Base-by-base conservation (phyloP, 495 filamentous ascomycete genomes). In the Tuber calosporum region DNA sequence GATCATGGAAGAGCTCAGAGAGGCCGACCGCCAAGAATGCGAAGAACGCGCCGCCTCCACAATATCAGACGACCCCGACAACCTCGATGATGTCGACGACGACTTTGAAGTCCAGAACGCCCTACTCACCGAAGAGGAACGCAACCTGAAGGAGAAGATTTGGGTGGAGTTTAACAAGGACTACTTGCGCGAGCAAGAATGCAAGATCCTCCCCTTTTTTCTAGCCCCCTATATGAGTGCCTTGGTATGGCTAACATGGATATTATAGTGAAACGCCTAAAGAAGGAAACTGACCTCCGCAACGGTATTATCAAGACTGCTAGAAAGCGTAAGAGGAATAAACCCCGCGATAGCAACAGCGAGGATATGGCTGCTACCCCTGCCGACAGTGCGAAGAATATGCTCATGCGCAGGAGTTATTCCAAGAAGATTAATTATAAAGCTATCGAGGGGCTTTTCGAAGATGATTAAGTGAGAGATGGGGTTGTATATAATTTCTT, bases 101-200 rank as follows among this genome's bases (percentile, higher is more conserved):
- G 92, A 94, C 75, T 91, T 91, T 0, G 95, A 99, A 82, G 91
- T 98, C 36, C 81, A 84, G 70, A 88, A 90, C 75, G 96, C 93
- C 82, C 81, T 91, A 58, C 87, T 97, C n/a, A 84, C 85, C 0
- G 85, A 87, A 8, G 84, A 84, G 3, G 94, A 98, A 82, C 85
- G 88, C 2, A 85, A 86, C 6, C 85, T 93, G 75, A 97, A 97
- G 80, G 93, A 96, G 82, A 85, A 86, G 66, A 92, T 98, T 70
- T 99, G 95, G 95, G 87, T 93, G n/a, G 91, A 93, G 74, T 88
- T 92, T 77, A 97, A 98, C 83, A 91, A 92, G 79, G 92, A 94
- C 70, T 99, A 92, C 83, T 85, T 99, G 48, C 90, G 94, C 7
- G 86, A 88, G 36, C 88, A 93, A 82, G 92, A 97, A 81, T 87